Base-by-base conservation (phyloP, 192 early-diverging fungal species). In the Obelidium mucronatum region DNA sequence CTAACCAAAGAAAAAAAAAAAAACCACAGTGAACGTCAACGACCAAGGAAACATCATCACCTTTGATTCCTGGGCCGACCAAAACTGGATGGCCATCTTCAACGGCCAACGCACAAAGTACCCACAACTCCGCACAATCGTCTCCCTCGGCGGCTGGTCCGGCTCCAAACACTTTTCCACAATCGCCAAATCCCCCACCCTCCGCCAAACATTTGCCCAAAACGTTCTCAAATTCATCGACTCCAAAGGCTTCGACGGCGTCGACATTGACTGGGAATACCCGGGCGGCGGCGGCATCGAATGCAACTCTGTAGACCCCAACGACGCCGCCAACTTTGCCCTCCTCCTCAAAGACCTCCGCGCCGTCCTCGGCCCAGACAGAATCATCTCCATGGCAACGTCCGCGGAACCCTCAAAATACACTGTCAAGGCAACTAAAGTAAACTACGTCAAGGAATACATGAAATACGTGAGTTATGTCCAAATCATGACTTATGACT, bases 401-500 rank as follows among this genome's bases (percentile, higher is more conserved):
- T 67, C 64, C 17, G 64, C 37, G 35, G 64, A 67, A 13, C 22
- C 31, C 37, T 24, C 26, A 13, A 31, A 44, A 19, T 67, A 67
- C 64, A 67, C 31, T 44, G 64, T 67, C 64, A 42, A 36, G 28
- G 64, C 22, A 1, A 39, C 35, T 19, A 30, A 24, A 15, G 36
- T 62, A 31, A 67, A 67, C 37, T 67, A 67, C 64, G 37, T 39
- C 64, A 44, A 15, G 35, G 37, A 67, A 30, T 67, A 67, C 40
- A 39, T 39, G 1, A 67, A 67, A 39, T 67, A 15, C 22, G n/a
- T 67, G 22, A 40, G n/a, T 39, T 67, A 67, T 5, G 34, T 67
- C 39, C 64, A 67, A 44, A 39, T 67, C 34, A 67, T 67, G 64
- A 67, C 64, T 2, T 67, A 67, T 30, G 64, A 67, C 64, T 67